A percentile compares a stretch with the other conserved stretches of the same genome.
Evolutionary conservation across 148 eudicot genomes (phyloP).

Genomic region (Selenicereus undatus): DNA sequence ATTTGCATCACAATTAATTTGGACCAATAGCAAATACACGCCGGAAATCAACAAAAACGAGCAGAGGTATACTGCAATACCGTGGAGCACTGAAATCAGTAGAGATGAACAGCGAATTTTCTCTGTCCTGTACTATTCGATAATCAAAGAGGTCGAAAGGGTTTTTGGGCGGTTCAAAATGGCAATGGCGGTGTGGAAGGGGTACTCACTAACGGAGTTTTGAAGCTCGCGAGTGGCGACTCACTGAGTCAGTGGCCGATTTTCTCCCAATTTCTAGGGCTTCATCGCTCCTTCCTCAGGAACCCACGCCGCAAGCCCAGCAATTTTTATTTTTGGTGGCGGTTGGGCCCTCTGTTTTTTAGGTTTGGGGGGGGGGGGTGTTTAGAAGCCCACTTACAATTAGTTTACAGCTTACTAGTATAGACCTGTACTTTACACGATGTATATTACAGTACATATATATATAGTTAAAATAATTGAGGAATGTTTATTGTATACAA

Average conservation of each 20-base stretch:
- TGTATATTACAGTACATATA: no score
- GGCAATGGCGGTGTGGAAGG: not conserved
- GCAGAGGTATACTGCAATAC: not conserved
- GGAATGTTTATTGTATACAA: no score
- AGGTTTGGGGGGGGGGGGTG: no score
- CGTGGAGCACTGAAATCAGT: not conserved
- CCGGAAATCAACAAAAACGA: no score
- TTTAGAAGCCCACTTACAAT: no score
- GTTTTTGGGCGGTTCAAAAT: not conserved
- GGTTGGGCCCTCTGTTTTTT: not conserved
- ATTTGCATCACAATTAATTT: no score
- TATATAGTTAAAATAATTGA: no score
- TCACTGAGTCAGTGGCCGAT: not conserved
- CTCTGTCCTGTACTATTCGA: not conserved
- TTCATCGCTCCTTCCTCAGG: not conserved
- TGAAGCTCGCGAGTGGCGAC: not conserved
- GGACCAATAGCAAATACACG: no score
- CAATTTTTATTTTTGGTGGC: no score
- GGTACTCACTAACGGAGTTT: no score
- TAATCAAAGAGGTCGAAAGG: not conserved
- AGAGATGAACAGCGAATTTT: not conserved
- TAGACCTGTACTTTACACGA: no score
- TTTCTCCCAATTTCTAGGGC: not conserved
- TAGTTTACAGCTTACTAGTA: no score
- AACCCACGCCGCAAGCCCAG: not conserved